phyloP scores from a whole-genome alignment of 2,329 filamentous ascomycete species.

The Thielaviopsis ethacetica region DNA sequence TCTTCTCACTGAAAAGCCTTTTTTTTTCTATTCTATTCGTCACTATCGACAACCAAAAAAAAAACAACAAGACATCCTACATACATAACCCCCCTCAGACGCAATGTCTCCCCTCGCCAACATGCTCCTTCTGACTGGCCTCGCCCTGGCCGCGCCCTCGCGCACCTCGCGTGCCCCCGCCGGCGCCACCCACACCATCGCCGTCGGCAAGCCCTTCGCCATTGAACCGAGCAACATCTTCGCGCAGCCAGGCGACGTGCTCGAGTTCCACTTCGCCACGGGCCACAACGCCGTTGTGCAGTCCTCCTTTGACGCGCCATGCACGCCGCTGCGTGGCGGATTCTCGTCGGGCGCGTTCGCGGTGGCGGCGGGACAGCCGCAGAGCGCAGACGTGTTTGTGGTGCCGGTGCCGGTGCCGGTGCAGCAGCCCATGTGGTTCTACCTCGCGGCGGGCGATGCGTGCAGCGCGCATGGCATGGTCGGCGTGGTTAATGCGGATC shows the following conservation, averaged over 20 bases:
- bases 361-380: conserved; percentile 13
- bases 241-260: conserved; percentile 30
- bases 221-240: conserved; percentile 35
- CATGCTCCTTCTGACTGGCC: too few relatives aligned
- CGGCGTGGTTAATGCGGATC: conserved; percentile 28
- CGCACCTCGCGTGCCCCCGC: too few relatives aligned
- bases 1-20: too few relatives aligned
- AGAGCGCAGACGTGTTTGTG: conserved; percentile 13
- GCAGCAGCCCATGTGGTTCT: conserved; percentile 45
- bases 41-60: too few relatives aligned
- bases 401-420: conserved; percentile 16
- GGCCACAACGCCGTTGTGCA: conserved; percentile 31
- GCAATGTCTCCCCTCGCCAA: too few relatives aligned
- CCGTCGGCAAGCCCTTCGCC: background rate
- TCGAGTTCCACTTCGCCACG: conserved; percentile 40
- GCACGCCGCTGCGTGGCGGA: conserved; percentile 27
- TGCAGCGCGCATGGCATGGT: conserved; percentile 30
- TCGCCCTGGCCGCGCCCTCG: too few relatives aligned
- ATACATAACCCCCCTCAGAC: too few relatives aligned
- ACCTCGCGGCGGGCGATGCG: conserved; percentile 30
- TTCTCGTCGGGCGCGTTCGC: conserved; percentile 22
- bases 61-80: too few relatives aligned
- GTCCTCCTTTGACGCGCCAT: conserved; percentile 26
- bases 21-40: too few relatives aligned
- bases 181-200: too few relatives aligned